A percentile compares a stretch with the other conserved stretches of the same genome.
phyloP scores from a whole-genome alignment of 2,329 filamentous ascomycete genomes.

The Aspergillus latus region DNA sequence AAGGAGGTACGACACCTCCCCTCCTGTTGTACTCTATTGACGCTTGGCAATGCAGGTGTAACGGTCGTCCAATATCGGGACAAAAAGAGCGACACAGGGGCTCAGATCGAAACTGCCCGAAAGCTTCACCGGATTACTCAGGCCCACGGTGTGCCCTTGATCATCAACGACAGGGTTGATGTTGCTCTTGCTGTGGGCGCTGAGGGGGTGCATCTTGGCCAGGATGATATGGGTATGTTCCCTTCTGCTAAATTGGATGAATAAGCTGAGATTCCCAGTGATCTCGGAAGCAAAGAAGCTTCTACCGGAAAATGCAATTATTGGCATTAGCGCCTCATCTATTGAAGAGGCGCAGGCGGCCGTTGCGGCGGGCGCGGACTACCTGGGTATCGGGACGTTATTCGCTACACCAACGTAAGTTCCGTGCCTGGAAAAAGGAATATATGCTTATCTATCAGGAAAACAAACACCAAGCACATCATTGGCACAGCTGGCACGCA shows the following conservation, averaged over 20 bases:
- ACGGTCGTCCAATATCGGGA: conserved; percentile 89
- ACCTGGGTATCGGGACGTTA: conserved; percentile 86
- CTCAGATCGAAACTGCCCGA: conserved; percentile 68
- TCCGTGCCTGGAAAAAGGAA: neutral
- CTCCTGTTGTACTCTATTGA: conserved; percentile 7
- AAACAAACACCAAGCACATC: conserved; percentile 81
- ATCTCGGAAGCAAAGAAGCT: conserved; percentile 66
- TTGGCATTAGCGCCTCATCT: conserved; percentile 82
- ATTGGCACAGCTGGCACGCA: conserved; percentile 72
- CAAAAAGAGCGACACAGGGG: conserved; percentile 74
- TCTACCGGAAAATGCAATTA: conserved; percentile 74
- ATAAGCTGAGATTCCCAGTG: conserved; percentile 43
- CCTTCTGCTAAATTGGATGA: neutral
- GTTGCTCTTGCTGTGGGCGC: conserved; percentile 81
- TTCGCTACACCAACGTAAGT: conserved; percentile 77
- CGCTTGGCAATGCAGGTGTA: conserved; percentile 52
- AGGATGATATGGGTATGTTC: conserved; percentile 78
- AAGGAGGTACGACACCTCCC: conserved; percentile 59
- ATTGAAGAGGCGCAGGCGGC: conserved; percentile 71
- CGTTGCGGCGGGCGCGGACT: conserved; percentile 75
- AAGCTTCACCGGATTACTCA: conserved; percentile 70
- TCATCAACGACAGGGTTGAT: conserved; percentile 92
- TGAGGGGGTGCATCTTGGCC: conserved; percentile 91
- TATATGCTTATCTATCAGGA: conserved; percentile 50
- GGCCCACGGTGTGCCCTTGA: conserved; percentile 68